Evolutionary conservation across 2,329 filamentous ascomycete species (phyloP), one percentile per base, ranked within the genome.

Genomic region (Fusarium goolgardi): DNA sequence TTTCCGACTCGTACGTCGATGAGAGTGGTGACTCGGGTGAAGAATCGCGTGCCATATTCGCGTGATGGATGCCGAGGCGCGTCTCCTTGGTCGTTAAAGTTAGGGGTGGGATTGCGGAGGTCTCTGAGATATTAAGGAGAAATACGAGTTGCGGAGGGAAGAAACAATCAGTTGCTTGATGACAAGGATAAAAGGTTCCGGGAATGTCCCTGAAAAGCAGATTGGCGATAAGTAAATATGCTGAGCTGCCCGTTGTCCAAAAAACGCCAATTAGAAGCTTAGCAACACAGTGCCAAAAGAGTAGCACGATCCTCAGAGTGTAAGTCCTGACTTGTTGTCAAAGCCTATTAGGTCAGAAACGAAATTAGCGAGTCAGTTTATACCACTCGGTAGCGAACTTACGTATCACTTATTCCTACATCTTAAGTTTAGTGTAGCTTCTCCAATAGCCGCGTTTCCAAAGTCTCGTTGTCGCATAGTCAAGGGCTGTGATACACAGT

Each of bases 21-120:
- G 83, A 85, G 6, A 84, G 77, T 25, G 83, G 82, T 34, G 82
- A 84, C 57, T 84, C 82, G 16, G 78, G 79, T 31, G 79, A 79
- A 56, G 76, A 78, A 54, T 75, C 73, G 70, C 76, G 77, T 61
- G 76, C 74, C 78, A 80, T 80, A 57, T 67, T 72, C 56, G 74
- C 74, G 74, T 70, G 34, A 34, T 37, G 59, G 62, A 55, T 54
- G 41, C 62, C 21, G 52, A 57, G 47, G 53, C 73, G 73, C 71
- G 72, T 73, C 69, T 67, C 43, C 46, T 56, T 55, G 51, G 41
- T 67, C 32, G 52, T 64, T 51, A 31, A 57, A 59, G 50, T 11
- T 31, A 44, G 39, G 49, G 41, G 13, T 55, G 34, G 39, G 51
- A 34, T 37, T 70, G 62, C 34, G 50, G n/a, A 31, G n/a, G 44